These are phyloP conservation scores for Erysiphe pulchra DNA, from an alignment of 2,329 filamentous ascomycete species.

Conservation along the genomic window DNA sequence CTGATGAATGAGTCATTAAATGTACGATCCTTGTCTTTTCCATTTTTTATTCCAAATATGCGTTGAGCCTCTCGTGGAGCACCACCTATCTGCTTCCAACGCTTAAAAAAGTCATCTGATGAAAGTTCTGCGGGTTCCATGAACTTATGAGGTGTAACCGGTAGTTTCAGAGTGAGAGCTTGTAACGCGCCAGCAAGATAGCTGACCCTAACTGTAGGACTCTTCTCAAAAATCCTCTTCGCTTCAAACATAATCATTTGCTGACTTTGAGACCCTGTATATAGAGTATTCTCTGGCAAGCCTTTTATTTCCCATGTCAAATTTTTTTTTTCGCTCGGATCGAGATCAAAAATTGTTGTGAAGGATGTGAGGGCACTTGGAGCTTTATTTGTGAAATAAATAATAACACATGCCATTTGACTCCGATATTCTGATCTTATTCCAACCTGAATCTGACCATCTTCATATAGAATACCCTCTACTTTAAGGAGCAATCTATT, in stretches of 20 bases:
- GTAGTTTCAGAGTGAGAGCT: constrained; percentile 72
- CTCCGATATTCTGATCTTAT: constrained; percentile 81
- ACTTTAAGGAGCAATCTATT: constrained; percentile 53
- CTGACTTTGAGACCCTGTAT: constrained; percentile 53
- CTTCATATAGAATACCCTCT: constrained; percentile 84
- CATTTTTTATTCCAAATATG: constrained; percentile 44
- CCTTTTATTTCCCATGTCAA: constrained; percentile 72
- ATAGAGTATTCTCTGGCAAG: constrained; percentile 60
- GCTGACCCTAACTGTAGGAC: constrained; percentile 78
- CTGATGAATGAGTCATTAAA: constrained; percentile 48
- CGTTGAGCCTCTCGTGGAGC: constrained; percentile 66
- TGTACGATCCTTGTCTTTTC: constrained; percentile 29
- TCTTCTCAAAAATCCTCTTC: constrained; percentile 52
- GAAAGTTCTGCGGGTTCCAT: constrained; percentile 78
- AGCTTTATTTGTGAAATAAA: constrained; percentile 92
- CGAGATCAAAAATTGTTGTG: constrained; percentile 77
- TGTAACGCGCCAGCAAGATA: constrained; percentile 88
- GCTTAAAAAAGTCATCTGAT: constrained; percentile 91
- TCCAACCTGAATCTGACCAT: constrained; percentile 79
- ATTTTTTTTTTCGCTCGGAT: constrained; percentile 33
- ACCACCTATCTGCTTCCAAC: constrained; percentile 95
- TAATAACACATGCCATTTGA: constrained; percentile 83
- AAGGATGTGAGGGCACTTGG: constrained; percentile 67
- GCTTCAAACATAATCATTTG: constrained; percentile 91
- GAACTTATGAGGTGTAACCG: constrained; percentile 76